These are phyloP conservation scores for Rossbeevera mucosa DNA, from an alignment of 768 basidiomycete species.

Conservation along the genomic window DNA sequence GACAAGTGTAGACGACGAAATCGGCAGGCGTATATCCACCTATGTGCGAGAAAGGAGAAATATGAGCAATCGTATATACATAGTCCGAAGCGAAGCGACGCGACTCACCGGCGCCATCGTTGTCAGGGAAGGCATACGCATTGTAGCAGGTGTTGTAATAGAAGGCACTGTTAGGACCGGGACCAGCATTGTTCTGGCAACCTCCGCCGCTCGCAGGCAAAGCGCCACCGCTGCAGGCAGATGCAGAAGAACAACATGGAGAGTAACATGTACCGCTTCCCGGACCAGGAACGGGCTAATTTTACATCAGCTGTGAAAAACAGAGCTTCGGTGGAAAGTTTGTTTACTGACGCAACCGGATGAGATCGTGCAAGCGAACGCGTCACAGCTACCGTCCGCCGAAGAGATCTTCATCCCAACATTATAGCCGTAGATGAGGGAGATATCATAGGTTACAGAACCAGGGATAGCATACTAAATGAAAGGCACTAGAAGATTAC, in stretches of 20 bases:
- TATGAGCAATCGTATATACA: not conserved
- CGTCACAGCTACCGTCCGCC: conserved; percentile 20
- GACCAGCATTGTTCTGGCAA: conserved; percentile 25
- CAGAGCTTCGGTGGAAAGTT: not conserved
- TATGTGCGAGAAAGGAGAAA: not conserved
- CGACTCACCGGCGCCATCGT: conserved; percentile 25
- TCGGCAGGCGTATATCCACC: conserved; percentile 19
- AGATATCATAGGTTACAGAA: conserved; percentile 31
- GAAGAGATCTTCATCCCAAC: conserved; percentile 34
- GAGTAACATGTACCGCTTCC: conserved; percentile 22
- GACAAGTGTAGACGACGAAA: conserved; percentile 27
- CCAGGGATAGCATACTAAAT: conserved; percentile 23
- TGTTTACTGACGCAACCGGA: conserved; percentile 28
- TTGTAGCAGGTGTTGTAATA: conserved; percentile 27
- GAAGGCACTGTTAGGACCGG: conserved; percentile 29
- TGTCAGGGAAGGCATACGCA: conserved; percentile 33
- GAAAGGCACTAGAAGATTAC: not conserved
- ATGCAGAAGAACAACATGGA: conserved; percentile 27
- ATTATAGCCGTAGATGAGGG: conserved; percentile 32
- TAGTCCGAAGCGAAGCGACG: not conserved
- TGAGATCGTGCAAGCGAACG: conserved; percentile 28
- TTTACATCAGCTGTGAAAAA: not conserved
- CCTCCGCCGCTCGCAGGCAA: conserved; percentile 27
- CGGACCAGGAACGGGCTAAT: conserved; percentile 29
- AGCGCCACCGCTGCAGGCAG: conserved; percentile 26